These are phyloP conservation scores for Telopea speciosissima DNA, from an alignment of 177 flowering plant genomes.

Conservation along the genomic window DNA sequence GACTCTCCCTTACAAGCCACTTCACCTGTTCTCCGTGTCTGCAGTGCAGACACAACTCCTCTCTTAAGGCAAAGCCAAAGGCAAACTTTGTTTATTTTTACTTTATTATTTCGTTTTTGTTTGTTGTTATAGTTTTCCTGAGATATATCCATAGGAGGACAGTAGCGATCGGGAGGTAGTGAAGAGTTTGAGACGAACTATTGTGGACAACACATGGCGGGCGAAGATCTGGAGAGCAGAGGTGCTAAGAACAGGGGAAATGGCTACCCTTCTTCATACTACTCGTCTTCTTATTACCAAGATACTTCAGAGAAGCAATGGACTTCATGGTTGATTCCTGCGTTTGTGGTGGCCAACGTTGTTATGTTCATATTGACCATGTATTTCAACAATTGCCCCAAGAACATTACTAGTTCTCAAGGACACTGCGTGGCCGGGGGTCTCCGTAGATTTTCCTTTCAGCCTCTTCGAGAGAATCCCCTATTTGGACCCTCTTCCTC, in stretches of 20 bases:
- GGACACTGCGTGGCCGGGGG: slow-evolving; percentile 50
- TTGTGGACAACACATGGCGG: slow-evolving; percentile 5
- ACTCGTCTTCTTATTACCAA: slow-evolving; percentile 17
- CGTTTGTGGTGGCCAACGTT: slow-evolving; percentile 60
- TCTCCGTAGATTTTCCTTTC: slow-evolving; percentile 64
- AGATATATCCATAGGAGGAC: not conserved
- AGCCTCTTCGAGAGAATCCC: slow-evolving; percentile 65
- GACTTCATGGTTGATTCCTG: slow-evolving; percentile 77
- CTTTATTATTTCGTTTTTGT: not conserved
- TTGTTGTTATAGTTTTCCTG: not conserved
- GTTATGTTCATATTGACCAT: slow-evolving; percentile 50
- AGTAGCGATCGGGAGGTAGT: not conserved
- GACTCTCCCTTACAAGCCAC: not conserved
- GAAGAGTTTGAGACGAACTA: not conserved
- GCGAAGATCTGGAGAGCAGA: slow-evolving; percentile 40
- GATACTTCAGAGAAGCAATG: slow-evolving; percentile 41
- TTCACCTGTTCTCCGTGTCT: not conserved
- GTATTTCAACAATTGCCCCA: slow-evolving; percentile 70
- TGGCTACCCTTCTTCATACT: slow-evolving; percentile 13
- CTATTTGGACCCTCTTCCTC: slow-evolving; percentile 70
- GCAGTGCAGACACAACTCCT: not conserved
- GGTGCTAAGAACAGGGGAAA: slow-evolving; percentile 24
- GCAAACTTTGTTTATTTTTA: not conserved
- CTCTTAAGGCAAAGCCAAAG: not conserved
- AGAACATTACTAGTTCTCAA: slow-evolving; percentile 10